Evolutionary conservation across 2,329 filamentous ascomycete species (phyloP), one percentile per base, ranked within the genome.

Genomic region (Alternaria viburni): DNA sequence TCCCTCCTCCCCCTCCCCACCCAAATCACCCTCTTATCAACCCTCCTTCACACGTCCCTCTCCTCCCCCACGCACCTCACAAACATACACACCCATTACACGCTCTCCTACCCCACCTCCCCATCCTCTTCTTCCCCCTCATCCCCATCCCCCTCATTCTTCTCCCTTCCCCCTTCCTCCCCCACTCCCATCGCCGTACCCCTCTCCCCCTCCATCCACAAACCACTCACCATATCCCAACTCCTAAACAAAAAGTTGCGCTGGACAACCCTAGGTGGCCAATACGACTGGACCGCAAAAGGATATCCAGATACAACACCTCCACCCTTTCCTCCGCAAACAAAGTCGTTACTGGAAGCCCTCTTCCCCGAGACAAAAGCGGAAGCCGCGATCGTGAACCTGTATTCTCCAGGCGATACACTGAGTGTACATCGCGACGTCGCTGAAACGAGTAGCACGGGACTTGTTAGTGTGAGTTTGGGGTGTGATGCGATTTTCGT

Each of bases 241-340:
- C 88, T 95, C 28, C 84, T 98, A 46, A 87, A 90, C 61, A 91
- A 90, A 66, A 94, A 92, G 65, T 86, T 98, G 23, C 93, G 95
- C 70, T 99, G 96, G 96, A 88, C 96, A 45, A 98, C 95, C 0
- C 87, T 99, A 3, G 96, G 96, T 54, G 95, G 93, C 0, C 96
- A 98, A 79, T 98, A 98, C 79, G 92, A 98, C 82, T 98, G 95
- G 96, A 96, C 93, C 0, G 87, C 88, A 60, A 94, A 97, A 69
- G 82, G 88, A 12, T 98, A 98, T 75, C 93, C 94, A 0, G 78
- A 83, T 10, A 84, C 86, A n/a, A 64, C 78, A 4, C 90, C 91
- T 1, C 93, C 93, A 0, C 73, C 82, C 0, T 97, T 97, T 71
- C 94, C 95, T 0, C 44, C 77, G 10, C 10, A 12, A 11, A 28